Percentiles rank a stretch among this genome's conserved stretches.
Evolutionary conservation across 352 stramenopile species (phyloP).

Genomic region (Globisporangium uncinulatum): DNA sequence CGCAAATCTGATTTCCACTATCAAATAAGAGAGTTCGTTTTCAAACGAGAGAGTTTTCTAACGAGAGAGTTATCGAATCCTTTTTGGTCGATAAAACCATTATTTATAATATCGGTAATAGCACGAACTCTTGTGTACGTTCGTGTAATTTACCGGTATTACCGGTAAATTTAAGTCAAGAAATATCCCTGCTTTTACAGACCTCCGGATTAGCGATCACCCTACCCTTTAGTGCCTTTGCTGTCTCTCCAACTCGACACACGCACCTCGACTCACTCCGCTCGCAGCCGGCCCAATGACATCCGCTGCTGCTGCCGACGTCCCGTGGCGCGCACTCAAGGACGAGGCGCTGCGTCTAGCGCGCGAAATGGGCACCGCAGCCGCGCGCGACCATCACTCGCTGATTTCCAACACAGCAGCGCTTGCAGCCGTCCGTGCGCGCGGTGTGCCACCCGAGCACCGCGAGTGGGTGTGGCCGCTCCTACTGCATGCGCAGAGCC

Average conservation of each 20-base stretch:
- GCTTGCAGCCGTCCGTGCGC: conserved; percentile 44
- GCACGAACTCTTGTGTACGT: no score
- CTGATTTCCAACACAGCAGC: conserved; percentile 35
- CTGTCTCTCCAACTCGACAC: conserved; percentile 7
- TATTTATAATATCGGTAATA: no score
- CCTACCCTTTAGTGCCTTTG: background rate
- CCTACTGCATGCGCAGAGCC: conserved; percentile 59
- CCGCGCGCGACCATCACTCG: conserved; percentile 63
- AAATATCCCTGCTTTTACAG: no score
- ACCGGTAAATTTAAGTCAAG: no score
- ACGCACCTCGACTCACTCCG: conserved; percentile 10
- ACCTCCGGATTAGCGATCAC: no score
- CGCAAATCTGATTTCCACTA: no score
- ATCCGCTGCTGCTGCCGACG: conserved; percentile 11
- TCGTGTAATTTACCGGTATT: no score
- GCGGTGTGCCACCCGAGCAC: conserved; percentile 58
- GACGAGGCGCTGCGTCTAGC: conserved; percentile 49
- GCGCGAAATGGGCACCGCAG: conserved; percentile 44
- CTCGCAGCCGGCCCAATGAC: background rate
- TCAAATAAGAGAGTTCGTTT: no score
- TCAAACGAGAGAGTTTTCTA: no score
- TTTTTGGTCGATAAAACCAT: no score
- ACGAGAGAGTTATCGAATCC: no score
- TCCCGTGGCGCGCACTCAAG: conserved; percentile 57
- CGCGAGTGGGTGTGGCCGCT: conserved; percentile 79